These are phyloP conservation scores for Colletotrichum siamense DNA, from an alignment of 2,329 filamentous ascomycete species.

Conservation along the genomic window DNA sequence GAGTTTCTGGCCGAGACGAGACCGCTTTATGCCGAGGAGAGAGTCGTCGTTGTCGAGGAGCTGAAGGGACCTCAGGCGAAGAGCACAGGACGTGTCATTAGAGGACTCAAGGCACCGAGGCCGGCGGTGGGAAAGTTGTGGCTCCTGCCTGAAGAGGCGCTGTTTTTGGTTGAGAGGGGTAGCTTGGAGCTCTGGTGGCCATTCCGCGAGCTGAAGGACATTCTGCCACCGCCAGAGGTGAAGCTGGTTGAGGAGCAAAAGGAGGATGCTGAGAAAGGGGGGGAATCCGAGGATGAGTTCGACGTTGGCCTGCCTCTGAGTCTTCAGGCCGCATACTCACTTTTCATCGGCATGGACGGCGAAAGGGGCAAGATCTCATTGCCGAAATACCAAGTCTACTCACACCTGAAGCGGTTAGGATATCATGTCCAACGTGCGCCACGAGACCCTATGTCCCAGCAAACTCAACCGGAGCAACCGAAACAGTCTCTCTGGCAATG, in stretches of 20 bases:
- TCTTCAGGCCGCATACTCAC: constrained; percentile 86
- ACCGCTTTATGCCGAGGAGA: constrained; percentile 42
- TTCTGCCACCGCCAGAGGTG: constrained; percentile 41
- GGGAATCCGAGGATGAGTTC: constrained; percentile 49
- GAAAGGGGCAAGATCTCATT: constrained; percentile 67
- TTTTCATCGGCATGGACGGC: constrained; percentile 76
- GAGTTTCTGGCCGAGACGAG: constrained; percentile 28
- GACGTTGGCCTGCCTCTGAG: constrained; percentile 82
- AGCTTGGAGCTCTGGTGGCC: constrained; percentile 90
- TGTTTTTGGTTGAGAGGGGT: constrained; percentile 88
- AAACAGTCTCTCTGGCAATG: constrained; percentile 54
- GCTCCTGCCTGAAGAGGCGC: constrained; percentile 89
- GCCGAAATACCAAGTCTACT: constrained; percentile 88
- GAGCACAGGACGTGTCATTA: constrained; percentile 73
- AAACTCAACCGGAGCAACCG: neutral
- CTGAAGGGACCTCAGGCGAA: constrained; percentile 76
- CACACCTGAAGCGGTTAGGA: constrained; percentile 80
- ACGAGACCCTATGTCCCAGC: constrained; percentile 2
- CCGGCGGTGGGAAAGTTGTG: constrained; percentile 71
- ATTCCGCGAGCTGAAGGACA: constrained; percentile 51
- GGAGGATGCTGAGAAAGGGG: constrained; percentile 29
- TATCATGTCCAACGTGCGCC: constrained; percentile 81
- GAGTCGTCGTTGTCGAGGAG: constrained; percentile 72
- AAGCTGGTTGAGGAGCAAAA: constrained; percentile 28
- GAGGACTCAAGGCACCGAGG: constrained; percentile 57